phyloP scores from a whole-genome alignment of 805 yeast genomes.

The Ogataea henricii region DNA sequence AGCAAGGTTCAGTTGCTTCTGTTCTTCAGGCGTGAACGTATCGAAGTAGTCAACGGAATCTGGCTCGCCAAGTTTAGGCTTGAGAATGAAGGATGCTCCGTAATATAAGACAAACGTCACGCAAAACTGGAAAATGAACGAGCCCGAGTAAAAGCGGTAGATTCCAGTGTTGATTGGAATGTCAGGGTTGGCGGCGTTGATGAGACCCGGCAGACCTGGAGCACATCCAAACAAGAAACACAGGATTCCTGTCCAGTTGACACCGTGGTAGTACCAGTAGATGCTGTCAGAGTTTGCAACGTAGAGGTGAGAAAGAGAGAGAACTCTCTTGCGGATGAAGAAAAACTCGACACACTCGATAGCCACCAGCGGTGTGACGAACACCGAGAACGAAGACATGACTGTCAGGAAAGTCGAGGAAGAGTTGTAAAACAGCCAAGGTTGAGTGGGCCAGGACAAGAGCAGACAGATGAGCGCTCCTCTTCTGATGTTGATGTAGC shows the following conservation, averaged over 20 bases:
- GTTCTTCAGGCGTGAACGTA: constrained; percentile 36
- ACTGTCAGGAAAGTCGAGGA: constrained; percentile 38
- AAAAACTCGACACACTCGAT: constrained; percentile 41
- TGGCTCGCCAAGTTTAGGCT: constrained; percentile 17
- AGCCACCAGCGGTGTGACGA: constrained; percentile 42
- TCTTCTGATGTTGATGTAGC: constrained; percentile 44
- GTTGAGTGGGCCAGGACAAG: constrained; percentile 41
- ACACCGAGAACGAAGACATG: constrained; percentile 36
- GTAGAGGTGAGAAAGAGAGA: constrained; percentile 45
- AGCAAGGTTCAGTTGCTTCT: constrained; percentile 31
- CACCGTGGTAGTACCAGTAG: constrained; percentile 43
- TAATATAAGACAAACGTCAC: constrained; percentile 42
- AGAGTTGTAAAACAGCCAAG: constrained; percentile 43
- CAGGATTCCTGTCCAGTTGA: constrained; percentile 43
- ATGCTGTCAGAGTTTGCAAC: constrained; percentile 27
- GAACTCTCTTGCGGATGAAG: constrained; percentile 40
- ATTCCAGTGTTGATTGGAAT: constrained; percentile 37
- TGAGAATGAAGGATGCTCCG: constrained; percentile 34
- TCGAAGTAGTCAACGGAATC: constrained; percentile 39
- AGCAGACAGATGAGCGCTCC: constrained; percentile 45
- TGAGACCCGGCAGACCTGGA: constrained; percentile 53
- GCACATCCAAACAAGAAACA: constrained; percentile 44
- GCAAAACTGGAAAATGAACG: constrained; percentile 43
- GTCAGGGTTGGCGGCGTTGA: constrained; percentile 31
- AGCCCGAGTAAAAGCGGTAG: constrained; percentile 44